A percentile compares a stretch with the other conserved stretches of the same genome.
Conservation (phyloP, 2,329 filamentous ascomycete species). For the Trichoderma simmonsii region DNA sequence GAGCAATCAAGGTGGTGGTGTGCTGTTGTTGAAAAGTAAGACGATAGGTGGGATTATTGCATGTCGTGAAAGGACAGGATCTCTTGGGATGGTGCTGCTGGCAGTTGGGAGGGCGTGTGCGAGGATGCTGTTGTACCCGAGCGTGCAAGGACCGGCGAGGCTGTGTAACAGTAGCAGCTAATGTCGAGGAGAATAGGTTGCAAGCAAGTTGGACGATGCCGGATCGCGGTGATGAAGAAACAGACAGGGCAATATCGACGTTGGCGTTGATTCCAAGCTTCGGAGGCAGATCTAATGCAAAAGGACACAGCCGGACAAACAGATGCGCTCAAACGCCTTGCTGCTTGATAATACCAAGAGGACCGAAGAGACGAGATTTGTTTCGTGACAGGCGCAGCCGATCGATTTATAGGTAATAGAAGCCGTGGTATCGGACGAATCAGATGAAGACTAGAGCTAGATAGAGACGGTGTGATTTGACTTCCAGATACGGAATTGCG, state of each 20-base stretch:
- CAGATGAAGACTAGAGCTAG: background rate
- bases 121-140: conserved; percentile 16
- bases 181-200: background rate
- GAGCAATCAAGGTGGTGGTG: conserved; percentile 2
- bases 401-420: background rate
- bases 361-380: background rate
- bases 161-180: conserved; percentile 10
- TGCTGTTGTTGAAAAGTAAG: background rate
- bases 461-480: background rate
- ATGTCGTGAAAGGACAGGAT: conserved; percentile 23
- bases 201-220: background rate
- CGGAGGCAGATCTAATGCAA: background rate
- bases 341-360: background rate
- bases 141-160: conserved; percentile 7
- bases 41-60: conserved; percentile 22
- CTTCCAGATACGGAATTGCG: background rate
- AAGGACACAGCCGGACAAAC: background rate
- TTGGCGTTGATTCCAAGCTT: background rate
- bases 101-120: conserved; percentile 13
- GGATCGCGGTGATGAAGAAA: background rate
- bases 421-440: background rate
- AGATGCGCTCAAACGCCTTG: background rate
- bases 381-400: conserved; percentile 3
- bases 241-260: background rate
- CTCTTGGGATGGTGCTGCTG: conserved; percentile 15